A percentile compares a stretch with the other conserved stretches of the same genome.
phyloP scores from a whole-genome alignment of 495 filamentous ascomycete species.

The Aspergillus ellipticus region DNA sequence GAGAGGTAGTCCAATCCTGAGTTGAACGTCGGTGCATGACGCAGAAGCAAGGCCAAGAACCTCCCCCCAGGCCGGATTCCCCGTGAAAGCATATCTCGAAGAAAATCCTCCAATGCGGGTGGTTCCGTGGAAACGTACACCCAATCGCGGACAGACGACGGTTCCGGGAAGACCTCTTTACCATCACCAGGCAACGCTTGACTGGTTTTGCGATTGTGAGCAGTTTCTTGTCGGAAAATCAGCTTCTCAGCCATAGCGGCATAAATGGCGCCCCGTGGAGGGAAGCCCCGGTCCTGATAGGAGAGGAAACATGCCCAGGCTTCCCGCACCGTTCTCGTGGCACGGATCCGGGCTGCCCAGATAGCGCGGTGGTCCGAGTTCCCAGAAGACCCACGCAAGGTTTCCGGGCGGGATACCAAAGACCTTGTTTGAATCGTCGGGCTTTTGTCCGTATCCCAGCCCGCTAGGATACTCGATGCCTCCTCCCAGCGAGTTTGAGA shows the following conservation, averaged over 20 bases:
- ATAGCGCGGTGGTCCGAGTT: conserved; percentile 22
- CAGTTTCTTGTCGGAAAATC: conserved; percentile 34
- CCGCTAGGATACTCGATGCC: conserved; percentile 52
- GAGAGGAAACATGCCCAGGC: conserved; percentile 68
- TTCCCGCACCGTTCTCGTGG: conserved; percentile 66
- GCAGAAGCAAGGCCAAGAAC: conserved; percentile 48
- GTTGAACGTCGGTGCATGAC: conserved; percentile 34
- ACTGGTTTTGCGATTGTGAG: conserved; percentile 20
- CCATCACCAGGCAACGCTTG: conserved; percentile 56
- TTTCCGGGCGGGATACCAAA: conserved; percentile 23
- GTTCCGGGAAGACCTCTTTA: conserved; percentile 53
- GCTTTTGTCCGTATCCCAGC: conserved; percentile 65
- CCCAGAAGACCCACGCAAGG: conserved; percentile 15
- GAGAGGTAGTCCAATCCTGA: conserved; percentile 41
- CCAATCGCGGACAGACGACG: conserved; percentile 53
- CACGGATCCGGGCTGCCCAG: conserved; percentile 60
- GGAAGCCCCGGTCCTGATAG: conserved; percentile 39
- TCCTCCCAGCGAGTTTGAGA: conserved; percentile 51
- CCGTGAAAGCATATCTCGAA: conserved; percentile 49
- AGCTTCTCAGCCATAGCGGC: conserved; percentile 61
- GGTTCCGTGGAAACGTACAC: conserved; percentile 55
- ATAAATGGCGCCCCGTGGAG: conserved; percentile 41
- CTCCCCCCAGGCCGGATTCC: conserved; percentile 38
- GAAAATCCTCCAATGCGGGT: conserved; percentile 52
- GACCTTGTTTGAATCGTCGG: conserved; percentile 66